Evolutionary conservation across 352 stramenopile genomes (phyloP), one percentile per base, ranked within the genome.

Genomic region (Phytophthora cactorum): DNA sequence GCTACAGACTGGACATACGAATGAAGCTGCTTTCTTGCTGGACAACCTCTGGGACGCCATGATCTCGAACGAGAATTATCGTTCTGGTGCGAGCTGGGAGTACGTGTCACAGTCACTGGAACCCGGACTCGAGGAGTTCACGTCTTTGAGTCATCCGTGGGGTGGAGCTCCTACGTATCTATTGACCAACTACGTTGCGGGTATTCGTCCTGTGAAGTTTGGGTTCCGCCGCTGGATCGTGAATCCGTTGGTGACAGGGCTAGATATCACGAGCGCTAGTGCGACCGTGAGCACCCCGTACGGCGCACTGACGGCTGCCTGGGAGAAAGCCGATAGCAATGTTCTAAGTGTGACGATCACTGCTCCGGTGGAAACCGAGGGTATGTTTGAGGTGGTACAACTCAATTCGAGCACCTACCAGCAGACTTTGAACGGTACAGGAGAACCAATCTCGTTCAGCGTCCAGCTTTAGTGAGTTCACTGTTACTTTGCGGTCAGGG

Each of bases 11-110:
- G 36, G 36, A 43, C 36, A 43, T 11, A n/a, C 36, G 5, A 5
- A n/a, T 43, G 36, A 43, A 8, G 36, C 36, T 43, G 36, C 36
- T 2, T 43, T 43, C 8, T 43, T 43, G 36, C 11, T 43, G 10
- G 36, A 43, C 36, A 72, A 72, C 59, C 68, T 76, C 22, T 76
- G 63, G 68, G 58, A 72, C 34, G 63, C 43, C 43, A 76, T 76
- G 68, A 57, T 76, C 28, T 72, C 63, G 11, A 69, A 76, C 63
- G 68, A 76, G 44, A 59, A 32, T 3, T 67, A 63, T 6, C 53
- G 54, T 6, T 64, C 63, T 0, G 68, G 36, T 25, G 68, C 62
- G 12, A 60, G 49, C 22, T 76, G 59, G 68, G 58, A 73, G 51
- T 76, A 76, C 31, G 63, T 76, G 25, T 43, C 58, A 11, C 68